A percentile compares a stretch with the other conserved stretches of the same genome.
phyloP scores from a whole-genome alignment of 2,329 filamentous ascomycete species.

The Cercospora sojina region DNA sequence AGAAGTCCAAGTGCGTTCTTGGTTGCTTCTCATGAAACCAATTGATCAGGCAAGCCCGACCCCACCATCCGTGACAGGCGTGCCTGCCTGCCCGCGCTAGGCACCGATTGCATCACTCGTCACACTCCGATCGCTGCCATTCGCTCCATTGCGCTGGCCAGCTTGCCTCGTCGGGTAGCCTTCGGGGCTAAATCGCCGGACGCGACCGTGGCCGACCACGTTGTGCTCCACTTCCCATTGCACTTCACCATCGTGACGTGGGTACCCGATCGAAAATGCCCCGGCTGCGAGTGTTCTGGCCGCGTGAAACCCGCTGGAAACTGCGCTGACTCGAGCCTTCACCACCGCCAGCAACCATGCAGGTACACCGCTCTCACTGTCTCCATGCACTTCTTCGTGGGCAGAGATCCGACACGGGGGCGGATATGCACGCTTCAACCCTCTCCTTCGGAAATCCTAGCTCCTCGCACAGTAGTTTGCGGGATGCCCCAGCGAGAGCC shows the following conservation, averaged over 20 bases:
- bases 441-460: neutral
- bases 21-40: neutral
- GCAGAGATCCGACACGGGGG: constrained; percentile 3
- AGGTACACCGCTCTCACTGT: constrained; percentile 9
- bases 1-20: neutral
- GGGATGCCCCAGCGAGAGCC: neutral
- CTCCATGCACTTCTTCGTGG: neutral
- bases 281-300: neutral
- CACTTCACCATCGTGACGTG: neutral
- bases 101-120: neutral
- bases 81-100: neutral
- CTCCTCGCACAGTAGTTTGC: neutral
- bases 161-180: neutral
- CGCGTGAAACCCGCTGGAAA: neutral
- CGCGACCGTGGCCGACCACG: neutral
- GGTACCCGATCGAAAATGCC: neutral
- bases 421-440: constrained; percentile 6
- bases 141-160: neutral
- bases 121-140: neutral
- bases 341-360: neutral
- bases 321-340: neutral
- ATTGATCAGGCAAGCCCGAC: neutral
- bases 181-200: neutral
- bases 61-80: constrained; percentile 3
- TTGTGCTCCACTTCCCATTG: constrained; percentile 1